These are phyloP conservation scores for Chrysoporthe cubensis DNA, from an alignment of 2,329 filamentous ascomycete genomes.

Conservation along the genomic window DNA sequence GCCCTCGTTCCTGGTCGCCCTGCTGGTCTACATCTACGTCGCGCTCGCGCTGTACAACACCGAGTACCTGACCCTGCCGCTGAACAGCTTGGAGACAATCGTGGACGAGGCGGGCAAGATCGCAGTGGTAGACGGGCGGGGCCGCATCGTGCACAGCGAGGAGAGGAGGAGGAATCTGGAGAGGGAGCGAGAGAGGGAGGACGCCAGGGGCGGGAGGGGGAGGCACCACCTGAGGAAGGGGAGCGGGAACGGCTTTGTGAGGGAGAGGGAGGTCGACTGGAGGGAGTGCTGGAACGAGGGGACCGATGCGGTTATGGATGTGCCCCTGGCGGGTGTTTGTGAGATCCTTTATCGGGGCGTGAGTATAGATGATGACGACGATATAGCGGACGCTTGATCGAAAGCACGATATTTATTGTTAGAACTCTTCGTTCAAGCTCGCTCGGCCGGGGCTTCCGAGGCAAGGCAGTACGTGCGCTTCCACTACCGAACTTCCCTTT, in stretches of 20 bases:
- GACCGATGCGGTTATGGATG: conserved; percentile 96
- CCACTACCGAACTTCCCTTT: no score
- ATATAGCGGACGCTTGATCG: neutral
- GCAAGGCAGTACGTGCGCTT: no score
- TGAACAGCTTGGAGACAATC: conserved; percentile 82
- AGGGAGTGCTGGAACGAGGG: conserved; percentile 84
- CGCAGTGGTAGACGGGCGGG: conserved; percentile 77
- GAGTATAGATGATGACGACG: conserved; percentile 32
- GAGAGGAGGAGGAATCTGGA: conserved; percentile 44
- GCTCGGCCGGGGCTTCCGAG: no score
- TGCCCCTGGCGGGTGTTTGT: conserved; percentile 91
- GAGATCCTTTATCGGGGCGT: conserved; percentile 84
- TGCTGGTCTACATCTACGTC: conserved; percentile 89
- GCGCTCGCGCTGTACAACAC: conserved; percentile 91
- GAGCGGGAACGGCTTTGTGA: conserved; percentile 17
- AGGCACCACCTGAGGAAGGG: conserved; percentile 38
- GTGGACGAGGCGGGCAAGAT: conserved; percentile 89
- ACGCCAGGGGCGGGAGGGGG: conserved; percentile 38
- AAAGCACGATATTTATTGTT: neutral
- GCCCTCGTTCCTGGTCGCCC: conserved; percentile 86
- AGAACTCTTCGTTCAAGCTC: neutral
- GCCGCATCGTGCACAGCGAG: conserved; percentile 46
- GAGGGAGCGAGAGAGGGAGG: conserved; percentile 39
- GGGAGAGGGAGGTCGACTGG: conserved; percentile 63
- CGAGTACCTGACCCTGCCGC: conserved; percentile 80